Conservation (phyloP, 2,329 filamentous ascomycete genomes). For the Cytospora piceicola region DNA sequence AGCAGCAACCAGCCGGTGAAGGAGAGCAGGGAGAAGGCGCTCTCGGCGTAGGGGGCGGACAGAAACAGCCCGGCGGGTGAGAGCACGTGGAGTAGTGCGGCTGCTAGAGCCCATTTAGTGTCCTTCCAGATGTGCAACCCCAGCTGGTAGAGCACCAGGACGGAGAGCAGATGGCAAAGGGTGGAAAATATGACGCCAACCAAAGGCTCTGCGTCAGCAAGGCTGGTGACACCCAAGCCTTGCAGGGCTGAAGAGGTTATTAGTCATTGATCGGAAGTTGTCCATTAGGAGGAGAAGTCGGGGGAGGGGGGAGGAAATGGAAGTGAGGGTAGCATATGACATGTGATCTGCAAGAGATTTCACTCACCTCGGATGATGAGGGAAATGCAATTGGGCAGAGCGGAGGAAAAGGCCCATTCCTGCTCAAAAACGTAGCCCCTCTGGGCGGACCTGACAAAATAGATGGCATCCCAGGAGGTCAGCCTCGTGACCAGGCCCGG, state of each 20-base stretch:
- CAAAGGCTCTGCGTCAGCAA: conserved; percentile 44
- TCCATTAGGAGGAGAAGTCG: background rate
- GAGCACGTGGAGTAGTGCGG: conserved; percentile 76
- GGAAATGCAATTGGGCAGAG: conserved; percentile 50
- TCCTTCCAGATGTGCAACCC: conserved; percentile 58
- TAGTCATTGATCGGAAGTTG: background rate
- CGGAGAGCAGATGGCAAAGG: conserved; percentile 75
- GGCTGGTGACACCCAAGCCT: background rate
- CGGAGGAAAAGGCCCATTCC: conserved; percentile 78
- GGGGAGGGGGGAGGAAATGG: background rate
- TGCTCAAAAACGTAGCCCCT: conserved; percentile 76
- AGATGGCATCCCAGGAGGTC: conserved; percentile 81
- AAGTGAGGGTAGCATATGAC: too few relatives aligned
- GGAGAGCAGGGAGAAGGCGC: conserved; percentile 75
- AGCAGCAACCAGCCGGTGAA: conserved; percentile 76
- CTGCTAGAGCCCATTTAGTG: conserved; percentile 64
- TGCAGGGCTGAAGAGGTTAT: conserved; percentile 24
- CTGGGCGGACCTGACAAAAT: conserved; percentile 67
- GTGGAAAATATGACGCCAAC: conserved; percentile 72
- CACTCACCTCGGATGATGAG: conserved; percentile 34
- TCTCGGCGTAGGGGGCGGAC: conserved; percentile 83
- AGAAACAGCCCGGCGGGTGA: conserved; percentile 90
- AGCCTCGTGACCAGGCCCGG: conserved; percentile 58
- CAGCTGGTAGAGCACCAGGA: conserved; percentile 71
- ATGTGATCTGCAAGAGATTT: background rate